Evolutionary conservation across 768 basidiomycete species (phyloP), one percentile per base, ranked within the genome.

Genomic region (Mycena amicta): DNA sequence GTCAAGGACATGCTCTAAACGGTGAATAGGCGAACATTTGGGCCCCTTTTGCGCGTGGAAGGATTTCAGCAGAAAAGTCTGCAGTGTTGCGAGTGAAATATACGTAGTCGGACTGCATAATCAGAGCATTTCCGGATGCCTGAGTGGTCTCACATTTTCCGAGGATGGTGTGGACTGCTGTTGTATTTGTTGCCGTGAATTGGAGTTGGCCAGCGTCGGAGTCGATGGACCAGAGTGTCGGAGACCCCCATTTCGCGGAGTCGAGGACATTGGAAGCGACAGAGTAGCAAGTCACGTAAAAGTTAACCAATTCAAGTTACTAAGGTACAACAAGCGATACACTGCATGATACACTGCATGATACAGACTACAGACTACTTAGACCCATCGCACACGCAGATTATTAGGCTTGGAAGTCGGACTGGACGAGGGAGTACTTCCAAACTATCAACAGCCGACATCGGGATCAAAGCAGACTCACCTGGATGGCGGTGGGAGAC

Each of bases 1-100:
- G 13, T 15, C 13, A 45, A 45, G 13, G 43, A 15, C 13, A 15
- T 8, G 43, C 43, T 8, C 22, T 45, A n/a, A 45, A 23, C 12
- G 13, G 20, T 8, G 22, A 23, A 46, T 25, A 96, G 97, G 26
- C 47, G 27, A 8, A 49, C 75, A 98, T 79, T 72, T 97, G 95
- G 2, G 95, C 95, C 39, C 84, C 85, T 72, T 94, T 95, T 15
- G 93, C 92, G 63, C 89, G 88, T 43, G 93, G 88, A 62, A 88
- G 72, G 16, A 92, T 88, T 59, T 90, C 86, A 53, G 92, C 88
- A 5, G 91, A 90, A 72, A 96, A 93, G 33, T 83, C 84, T 50
- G 78, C 71, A 2, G 88, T 83, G 43, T 83, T 88, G 60, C 96
- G 83, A 66, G 95, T 89, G 72, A 99, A 99, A 75, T 92, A 93